Evolutionary conservation across 1,139 yeast species (phyloP).

Genomic region (Hyphopichia khmerensis): DNA sequence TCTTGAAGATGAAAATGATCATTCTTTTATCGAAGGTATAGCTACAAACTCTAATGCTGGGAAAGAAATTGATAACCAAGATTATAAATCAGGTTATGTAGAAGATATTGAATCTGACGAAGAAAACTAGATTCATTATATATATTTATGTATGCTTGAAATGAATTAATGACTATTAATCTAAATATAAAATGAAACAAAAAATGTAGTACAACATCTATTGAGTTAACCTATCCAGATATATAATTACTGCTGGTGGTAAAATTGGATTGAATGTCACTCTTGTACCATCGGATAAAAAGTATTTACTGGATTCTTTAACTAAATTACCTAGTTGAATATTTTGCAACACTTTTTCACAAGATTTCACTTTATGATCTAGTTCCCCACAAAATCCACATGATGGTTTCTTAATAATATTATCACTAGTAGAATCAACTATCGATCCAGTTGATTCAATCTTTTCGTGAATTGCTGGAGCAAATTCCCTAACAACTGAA

Average conservation of each 20-base stretch:
- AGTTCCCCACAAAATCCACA: slow-evolving; percentile 1
- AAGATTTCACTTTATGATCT: slow-evolving; percentile 1
- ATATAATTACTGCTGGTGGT: background rate
- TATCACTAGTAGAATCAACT: background rate
- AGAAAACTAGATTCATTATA: background rate
- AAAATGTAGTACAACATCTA: too few relatives aligned
- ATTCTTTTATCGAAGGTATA: slow-evolving; percentile 3
- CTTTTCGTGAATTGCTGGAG: background rate
- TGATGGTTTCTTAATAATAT: background rate
- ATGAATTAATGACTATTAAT: background rate
- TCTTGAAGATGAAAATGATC: background rate
- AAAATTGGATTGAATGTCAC: background rate
- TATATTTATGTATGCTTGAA: background rate
- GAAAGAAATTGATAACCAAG: background rate
- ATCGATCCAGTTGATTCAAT: background rate
- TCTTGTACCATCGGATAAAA: background rate
- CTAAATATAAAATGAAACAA: too few relatives aligned
- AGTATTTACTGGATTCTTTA: background rate
- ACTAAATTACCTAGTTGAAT: background rate
- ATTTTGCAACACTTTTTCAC: background rate
- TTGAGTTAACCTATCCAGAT: background rate
- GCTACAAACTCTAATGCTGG: background rate
- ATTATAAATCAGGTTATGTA: background rate
- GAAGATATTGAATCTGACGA: slow-evolving; percentile 3
- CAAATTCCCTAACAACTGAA: background rate